phyloP scores from a whole-genome alignment of 2,329 filamentous ascomycete species.

The Penicillium hordei region DNA sequence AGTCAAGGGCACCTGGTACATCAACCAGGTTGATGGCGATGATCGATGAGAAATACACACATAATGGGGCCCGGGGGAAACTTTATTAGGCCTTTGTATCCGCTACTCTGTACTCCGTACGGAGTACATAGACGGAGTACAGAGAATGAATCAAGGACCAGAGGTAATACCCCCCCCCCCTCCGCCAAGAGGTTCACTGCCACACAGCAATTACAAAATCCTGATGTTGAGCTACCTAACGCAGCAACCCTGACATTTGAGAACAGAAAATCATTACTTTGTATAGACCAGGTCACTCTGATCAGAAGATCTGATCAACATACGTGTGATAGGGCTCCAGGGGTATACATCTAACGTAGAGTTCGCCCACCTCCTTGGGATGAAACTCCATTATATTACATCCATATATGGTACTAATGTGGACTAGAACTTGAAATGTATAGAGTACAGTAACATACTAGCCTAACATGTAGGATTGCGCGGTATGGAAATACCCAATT shows the following conservation, averaged over 20 bases:
- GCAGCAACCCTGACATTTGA: background rate
- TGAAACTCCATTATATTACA: slow-evolving; percentile 1
- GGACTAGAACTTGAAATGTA: background rate
- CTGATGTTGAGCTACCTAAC: background rate
- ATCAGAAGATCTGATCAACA: slow-evolving; percentile 5
- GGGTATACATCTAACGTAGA: background rate
- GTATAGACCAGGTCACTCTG: background rate
- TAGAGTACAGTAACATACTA: background rate
- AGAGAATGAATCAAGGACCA: background rate
- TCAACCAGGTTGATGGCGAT: slow-evolving; percentile 9
- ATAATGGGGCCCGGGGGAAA: slow-evolving; percentile 2
- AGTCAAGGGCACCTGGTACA: background rate
- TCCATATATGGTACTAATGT: background rate
- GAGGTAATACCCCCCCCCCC: background rate
- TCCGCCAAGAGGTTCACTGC: background rate
- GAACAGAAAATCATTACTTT: background rate
- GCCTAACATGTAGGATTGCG: background rate
- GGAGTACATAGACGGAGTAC: background rate
- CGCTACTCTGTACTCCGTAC: background rate
- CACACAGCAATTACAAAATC: background rate
- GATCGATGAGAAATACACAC: slow-evolving; percentile 11
- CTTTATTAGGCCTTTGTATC: slow-evolving; percentile 12
- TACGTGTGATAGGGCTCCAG: slow-evolving; percentile 1
- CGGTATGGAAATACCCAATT: background rate
- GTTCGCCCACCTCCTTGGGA: background rate